These are phyloP conservation scores for Magnolia officinalis DNA, from an alignment of 164 flowering plant genomes.

Conservation along the genomic window DNA sequence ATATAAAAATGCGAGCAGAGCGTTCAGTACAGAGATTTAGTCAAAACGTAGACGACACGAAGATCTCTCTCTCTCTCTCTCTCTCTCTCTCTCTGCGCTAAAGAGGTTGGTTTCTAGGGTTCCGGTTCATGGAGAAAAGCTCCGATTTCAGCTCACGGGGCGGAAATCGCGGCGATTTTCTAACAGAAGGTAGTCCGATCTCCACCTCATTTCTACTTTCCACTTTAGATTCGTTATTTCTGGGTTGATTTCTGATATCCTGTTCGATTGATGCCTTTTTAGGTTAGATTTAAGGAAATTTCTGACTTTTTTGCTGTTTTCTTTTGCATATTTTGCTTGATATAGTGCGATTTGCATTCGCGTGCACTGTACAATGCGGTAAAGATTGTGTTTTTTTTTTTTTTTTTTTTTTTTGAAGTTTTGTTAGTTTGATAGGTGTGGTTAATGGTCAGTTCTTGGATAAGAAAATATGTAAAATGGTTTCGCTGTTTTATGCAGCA, in stretches of 20 bases:
- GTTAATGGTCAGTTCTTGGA: background rate
- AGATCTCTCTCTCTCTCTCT: background rate
- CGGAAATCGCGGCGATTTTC: background rate
- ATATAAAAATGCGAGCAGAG: background rate
- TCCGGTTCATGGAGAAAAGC: background rate
- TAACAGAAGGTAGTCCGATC: background rate
- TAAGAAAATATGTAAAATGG: background rate
- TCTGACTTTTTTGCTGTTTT: background rate
- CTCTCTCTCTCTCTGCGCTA: background rate
- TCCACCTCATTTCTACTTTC: background rate
- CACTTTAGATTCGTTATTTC: background rate
- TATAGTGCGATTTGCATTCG: background rate
- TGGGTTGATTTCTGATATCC: background rate
- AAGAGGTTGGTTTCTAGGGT: background rate
- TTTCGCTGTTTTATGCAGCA: no score
- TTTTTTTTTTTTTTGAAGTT: background rate
- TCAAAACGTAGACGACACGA: constrained; percentile 2
- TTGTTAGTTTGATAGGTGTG: background rate
- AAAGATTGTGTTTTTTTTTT: background rate
- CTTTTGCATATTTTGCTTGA: background rate
- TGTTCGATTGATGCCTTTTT: background rate
- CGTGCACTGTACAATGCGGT: background rate
- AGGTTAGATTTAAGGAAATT: background rate
- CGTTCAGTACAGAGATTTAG: background rate
- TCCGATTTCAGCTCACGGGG: background rate